phyloP scores from a whole-genome alignment of 139 green algal genomes.

The Chlorella vulgaris region DNA sequence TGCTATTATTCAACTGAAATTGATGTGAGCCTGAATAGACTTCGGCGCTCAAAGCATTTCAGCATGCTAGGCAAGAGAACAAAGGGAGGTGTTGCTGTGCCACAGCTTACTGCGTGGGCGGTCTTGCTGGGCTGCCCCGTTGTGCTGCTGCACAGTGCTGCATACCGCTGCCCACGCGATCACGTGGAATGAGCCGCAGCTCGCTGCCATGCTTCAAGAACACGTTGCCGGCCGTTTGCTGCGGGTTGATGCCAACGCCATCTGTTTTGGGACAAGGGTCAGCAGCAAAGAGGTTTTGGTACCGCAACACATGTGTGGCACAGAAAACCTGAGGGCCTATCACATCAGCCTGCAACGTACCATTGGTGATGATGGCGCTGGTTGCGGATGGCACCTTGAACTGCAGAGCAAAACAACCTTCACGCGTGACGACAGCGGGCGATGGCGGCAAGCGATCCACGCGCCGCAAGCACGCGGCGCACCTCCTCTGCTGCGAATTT shows the following conservation, averaged over 20 bases:
- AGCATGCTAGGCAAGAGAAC: no score
- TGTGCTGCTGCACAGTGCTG: neutral
- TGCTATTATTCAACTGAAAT: neutral
- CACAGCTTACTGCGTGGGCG: no score
- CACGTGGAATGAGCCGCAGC: conserved; percentile 91
- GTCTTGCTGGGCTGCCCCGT: neutral
- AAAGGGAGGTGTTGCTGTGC: neutral
- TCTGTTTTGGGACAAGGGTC: conserved; percentile 56
- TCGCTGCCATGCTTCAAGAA: conserved; percentile 97
- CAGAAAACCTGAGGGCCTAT: neutral
- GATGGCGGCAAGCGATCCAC: no score
- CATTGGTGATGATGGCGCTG: conserved; percentile 97
- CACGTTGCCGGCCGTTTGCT: conserved; percentile 93
- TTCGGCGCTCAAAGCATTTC: no score
- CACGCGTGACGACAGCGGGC: no score
- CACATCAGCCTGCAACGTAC: conserved; percentile 45
- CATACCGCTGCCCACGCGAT: conserved; percentile 78
- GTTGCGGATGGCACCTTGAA: conserved; percentile 92
- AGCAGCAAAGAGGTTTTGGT: neutral
- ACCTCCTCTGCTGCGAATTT: conserved; percentile 98
- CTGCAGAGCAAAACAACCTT: conserved; percentile 50
- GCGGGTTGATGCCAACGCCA: conserved; percentile 97
- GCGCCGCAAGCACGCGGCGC: no score
- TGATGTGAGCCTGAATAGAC: no score
- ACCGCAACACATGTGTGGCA: neutral